phyloP scores from a whole-genome alignment of 2,329 filamentous ascomycete genomes.

The Trichoderma sp. region DNA sequence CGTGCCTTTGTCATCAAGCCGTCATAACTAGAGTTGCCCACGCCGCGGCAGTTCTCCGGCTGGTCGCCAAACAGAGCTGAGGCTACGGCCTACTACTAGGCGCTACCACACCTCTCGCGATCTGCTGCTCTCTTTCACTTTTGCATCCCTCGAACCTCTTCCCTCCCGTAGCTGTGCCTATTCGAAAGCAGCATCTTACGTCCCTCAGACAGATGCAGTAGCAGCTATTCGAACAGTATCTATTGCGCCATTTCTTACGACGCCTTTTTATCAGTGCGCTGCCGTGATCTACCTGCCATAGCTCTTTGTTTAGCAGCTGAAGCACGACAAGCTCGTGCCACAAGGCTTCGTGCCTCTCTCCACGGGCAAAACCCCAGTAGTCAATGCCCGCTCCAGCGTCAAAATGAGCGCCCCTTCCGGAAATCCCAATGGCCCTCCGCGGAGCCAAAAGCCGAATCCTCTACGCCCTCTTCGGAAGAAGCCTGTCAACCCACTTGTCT shows the following conservation, averaged over 20 bases:
- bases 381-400: conserved; percentile 18
- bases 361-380: neutral
- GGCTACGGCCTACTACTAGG: conserved; percentile 7
- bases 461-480: conserved; percentile 47
- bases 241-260: conserved; percentile 17
- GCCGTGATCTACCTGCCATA: conserved; percentile 2
- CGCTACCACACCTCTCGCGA: neutral
- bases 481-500: conserved; percentile 65
- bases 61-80: neutral
- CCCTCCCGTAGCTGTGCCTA: neutral
- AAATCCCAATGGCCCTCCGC: conserved; percentile 41
- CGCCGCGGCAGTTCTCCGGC: conserved; percentile 23
- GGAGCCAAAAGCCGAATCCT: conserved; percentile 42
- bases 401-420: conserved; percentile 52
- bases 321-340: conserved; percentile 16
- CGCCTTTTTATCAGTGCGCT: neutral
- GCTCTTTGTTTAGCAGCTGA: conserved; percentile 1
- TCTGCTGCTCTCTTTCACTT: neutral
- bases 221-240: neutral
- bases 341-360: conserved; percentile 12
- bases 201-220: neutral
- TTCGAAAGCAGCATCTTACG: neutral
- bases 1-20: conserved; percentile 23
- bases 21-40: conserved; percentile 2
- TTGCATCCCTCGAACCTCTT: neutral